Evolutionary conservation across 2,329 filamentous ascomycete genomes (phyloP).

Genomic region (Curvularia lunata): DNA sequence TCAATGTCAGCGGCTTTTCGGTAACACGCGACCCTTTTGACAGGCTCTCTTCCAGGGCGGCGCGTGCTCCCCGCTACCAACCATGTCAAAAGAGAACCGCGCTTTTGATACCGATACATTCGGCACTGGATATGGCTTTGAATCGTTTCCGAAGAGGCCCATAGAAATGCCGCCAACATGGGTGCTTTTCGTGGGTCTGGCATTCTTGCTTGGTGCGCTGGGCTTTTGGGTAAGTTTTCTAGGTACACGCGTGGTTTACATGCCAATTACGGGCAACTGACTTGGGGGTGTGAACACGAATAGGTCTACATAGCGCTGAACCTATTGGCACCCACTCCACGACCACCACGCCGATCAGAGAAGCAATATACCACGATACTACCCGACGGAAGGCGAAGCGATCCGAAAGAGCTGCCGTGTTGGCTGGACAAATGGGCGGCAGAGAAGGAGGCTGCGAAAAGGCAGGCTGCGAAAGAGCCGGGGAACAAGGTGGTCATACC

Average conservation of each 20-base stretch:
- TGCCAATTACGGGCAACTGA: slow-evolving; percentile 3
- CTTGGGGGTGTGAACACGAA: neutral
- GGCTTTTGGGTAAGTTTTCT: slow-evolving; percentile 37
- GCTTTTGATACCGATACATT: slow-evolving; percentile 34
- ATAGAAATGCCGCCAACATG: slow-evolving; percentile 44
- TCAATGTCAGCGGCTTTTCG: slow-evolving; percentile 30
- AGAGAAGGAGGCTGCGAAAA: slow-evolving; percentile 58
- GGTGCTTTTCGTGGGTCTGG: slow-evolving; percentile 35
- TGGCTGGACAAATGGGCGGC: slow-evolving; percentile 81
- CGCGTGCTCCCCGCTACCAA: slow-evolving; percentile 7
- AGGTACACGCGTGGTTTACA: neutral
- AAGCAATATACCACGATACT: slow-evolving; percentile 82
- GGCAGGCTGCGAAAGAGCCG: slow-evolving; percentile 34
- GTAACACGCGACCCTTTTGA: slow-evolving; percentile 25
- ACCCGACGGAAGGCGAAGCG: slow-evolving; percentile 64
- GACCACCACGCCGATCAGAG: slow-evolving; percentile 75
- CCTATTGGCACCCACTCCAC: slow-evolving; percentile 80
- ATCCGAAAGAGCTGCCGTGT: slow-evolving; percentile 71
- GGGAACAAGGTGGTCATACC: slow-evolving; percentile 31
- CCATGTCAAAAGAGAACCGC: slow-evolving; percentile 32
- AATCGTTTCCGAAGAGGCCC: slow-evolving; percentile 28
- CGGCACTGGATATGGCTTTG: slow-evolving; percentile 37
- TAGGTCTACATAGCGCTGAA: slow-evolving; percentile 73
- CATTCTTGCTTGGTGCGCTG: slow-evolving; percentile 33
- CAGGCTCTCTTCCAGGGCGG: neutral